phyloP scores from a whole-genome alignment of 768 basidiomycete genomes.

The Neoboletus brunneissimus region DNA sequence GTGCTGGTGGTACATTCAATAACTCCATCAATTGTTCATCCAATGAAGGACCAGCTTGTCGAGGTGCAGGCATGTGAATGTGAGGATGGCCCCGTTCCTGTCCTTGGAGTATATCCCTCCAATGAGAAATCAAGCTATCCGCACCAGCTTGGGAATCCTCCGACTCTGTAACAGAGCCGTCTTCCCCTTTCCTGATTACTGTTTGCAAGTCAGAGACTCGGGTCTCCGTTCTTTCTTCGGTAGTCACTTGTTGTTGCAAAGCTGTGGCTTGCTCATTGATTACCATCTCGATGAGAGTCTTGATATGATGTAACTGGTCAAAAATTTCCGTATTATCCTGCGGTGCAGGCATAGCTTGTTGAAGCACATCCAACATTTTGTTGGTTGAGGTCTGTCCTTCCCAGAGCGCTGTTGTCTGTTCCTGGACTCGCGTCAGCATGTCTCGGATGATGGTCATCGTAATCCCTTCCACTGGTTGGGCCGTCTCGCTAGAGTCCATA shows the following conservation, averaged over 20 bases:
- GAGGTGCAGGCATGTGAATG: slow-evolving; percentile 45
- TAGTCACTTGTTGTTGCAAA: background rate
- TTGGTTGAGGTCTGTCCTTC: slow-evolving; percentile 62
- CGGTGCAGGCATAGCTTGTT: slow-evolving; percentile 41
- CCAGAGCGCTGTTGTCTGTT: slow-evolving; percentile 56
- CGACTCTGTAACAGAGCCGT: slow-evolving; percentile 32
- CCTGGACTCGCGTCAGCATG: slow-evolving; percentile 55
- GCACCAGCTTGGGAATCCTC: slow-evolving; percentile 26
- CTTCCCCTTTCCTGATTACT: background rate
- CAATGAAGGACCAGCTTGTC: slow-evolving; percentile 48
- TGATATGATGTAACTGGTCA: slow-evolving; percentile 29
- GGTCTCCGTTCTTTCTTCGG: slow-evolving; percentile 15
- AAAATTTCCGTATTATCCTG: slow-evolving; percentile 40
- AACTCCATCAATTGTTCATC: slow-evolving; percentile 62
- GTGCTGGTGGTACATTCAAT: slow-evolving; percentile 44
- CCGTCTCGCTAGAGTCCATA: slow-evolving; percentile 36
- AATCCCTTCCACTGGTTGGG: slow-evolving; percentile 33
- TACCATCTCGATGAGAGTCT: slow-evolving; percentile 21
- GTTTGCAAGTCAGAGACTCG: slow-evolving; percentile 35
- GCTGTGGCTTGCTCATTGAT: slow-evolving; percentile 1
- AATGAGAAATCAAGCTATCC: slow-evolving; percentile 28
- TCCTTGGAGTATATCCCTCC: slow-evolving; percentile 25
- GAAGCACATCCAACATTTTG: slow-evolving; percentile 60
- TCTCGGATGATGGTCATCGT: slow-evolving; percentile 47
- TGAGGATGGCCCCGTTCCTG: slow-evolving; percentile 30